phyloP scores from a whole-genome alignment of 2,329 filamentous ascomycete species.

The Colletotrichum acutatum region DNA sequence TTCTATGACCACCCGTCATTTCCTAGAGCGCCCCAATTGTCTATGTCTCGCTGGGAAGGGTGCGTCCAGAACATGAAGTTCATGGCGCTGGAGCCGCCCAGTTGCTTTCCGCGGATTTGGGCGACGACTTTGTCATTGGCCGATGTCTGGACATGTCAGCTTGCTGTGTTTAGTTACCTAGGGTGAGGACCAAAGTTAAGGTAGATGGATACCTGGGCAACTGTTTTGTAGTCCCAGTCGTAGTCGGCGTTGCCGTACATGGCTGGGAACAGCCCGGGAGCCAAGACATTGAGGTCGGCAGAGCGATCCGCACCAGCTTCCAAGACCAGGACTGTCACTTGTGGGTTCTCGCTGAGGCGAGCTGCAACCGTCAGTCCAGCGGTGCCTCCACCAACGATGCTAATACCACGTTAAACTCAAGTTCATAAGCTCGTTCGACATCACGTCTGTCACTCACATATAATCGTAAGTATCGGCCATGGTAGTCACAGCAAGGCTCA shows the following conservation, averaged over 20 bases:
- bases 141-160: not conserved
- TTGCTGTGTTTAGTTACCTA: not conserved
- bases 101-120: constrained; percentile 38
- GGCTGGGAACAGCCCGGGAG: constrained; percentile 34
- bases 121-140: constrained; percentile 24
- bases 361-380: constrained; percentile 63
- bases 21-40: constrained; percentile 67
- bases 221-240: constrained; percentile 39
- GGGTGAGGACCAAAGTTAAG: no score
- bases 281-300: constrained; percentile 33
- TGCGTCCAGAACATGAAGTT: constrained; percentile 68
- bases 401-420: constrained; percentile 40
- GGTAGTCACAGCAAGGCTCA: not conserved
- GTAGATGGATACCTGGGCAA: constrained; percentile 33
- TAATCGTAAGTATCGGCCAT: constrained; percentile 24
- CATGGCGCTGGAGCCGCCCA: constrained; percentile 72
- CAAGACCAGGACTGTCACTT: constrained; percentile 21
- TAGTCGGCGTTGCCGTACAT: constrained; percentile 38
- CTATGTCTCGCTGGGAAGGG: constrained; percentile 59
- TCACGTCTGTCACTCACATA: constrained; percentile 4
- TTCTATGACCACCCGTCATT: constrained; percentile 70
- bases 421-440: constrained; percentile 5
- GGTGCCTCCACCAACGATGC: constrained; percentile 65
- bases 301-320: constrained; percentile 37
- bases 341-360: constrained; percentile 53